A percentile compares a stretch with the other conserved stretches of the same genome.
phyloP scores from a whole-genome alignment of 2,329 filamentous ascomycete genomes.

The Exutisphaerella laricina region DNA sequence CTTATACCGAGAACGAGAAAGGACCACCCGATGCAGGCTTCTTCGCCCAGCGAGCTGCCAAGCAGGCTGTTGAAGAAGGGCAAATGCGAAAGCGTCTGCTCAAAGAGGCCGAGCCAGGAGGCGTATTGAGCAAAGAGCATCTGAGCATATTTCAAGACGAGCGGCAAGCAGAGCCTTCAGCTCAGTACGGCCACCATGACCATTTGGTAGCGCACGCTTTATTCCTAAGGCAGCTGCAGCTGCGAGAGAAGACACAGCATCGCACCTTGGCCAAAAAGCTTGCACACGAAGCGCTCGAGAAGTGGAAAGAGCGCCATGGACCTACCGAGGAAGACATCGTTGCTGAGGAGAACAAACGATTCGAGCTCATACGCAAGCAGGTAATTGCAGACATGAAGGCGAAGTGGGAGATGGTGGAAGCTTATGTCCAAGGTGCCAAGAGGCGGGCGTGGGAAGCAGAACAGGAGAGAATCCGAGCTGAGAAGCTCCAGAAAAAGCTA shows the following conservation, averaged over 20 bases:
- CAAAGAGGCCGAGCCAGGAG: conserved; percentile 67
- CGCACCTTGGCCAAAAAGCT: conserved; percentile 69
- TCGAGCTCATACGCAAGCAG: conserved; percentile 63
- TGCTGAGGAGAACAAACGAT: conserved; percentile 63
- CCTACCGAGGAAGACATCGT: conserved; percentile 77
- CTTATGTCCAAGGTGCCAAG: conserved; percentile 53
- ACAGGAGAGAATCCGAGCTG: conserved; percentile 63
- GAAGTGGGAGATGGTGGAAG: conserved; percentile 55
- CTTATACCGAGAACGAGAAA: conserved; percentile 29
- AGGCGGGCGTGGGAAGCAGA: conserved; percentile 56
- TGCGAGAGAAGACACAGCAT: conserved; percentile 73
- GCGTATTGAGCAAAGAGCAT: conserved; percentile 61
- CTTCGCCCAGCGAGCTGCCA: conserved; percentile 21
- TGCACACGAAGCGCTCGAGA: conserved; percentile 70
- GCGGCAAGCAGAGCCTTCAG: conserved; percentile 61
- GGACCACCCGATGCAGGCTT: conserved; percentile 26
- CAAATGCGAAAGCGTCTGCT: conserved; percentile 51
- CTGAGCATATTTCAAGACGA: conserved; percentile 46
- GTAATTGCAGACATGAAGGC: conserved; percentile 61
- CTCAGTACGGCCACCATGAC: conserved; percentile 81
- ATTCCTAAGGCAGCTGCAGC: conserved; percentile 74
- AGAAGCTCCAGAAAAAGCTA: conserved; percentile 58
- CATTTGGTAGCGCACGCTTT: conserved; percentile 74
- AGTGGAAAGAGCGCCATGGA: conserved; percentile 67
- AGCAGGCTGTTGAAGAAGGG: conserved; percentile 27